Percentiles rank a stretch among this genome's conserved stretches.
phyloP scores from a whole-genome alignment of 495 filamentous ascomycete species.

The Friedmanniomyces endolithicus region DNA sequence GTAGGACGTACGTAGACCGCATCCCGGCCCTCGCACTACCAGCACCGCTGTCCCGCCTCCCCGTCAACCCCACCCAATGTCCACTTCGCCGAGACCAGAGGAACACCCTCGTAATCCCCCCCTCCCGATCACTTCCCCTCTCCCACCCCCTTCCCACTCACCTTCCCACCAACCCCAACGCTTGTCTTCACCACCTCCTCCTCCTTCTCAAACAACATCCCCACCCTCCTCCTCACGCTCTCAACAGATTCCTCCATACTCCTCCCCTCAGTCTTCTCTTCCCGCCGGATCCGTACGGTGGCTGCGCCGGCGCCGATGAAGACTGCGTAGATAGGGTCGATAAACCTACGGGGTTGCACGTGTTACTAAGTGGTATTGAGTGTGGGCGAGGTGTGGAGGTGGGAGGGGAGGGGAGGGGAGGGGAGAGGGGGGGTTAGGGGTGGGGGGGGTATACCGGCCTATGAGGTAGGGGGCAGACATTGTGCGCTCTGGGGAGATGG shows the following conservation, averaged over 20 bases:
- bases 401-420: neutral
- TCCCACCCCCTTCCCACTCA: neutral
- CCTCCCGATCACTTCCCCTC: neutral
- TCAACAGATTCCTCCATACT: constrained; percentile 41
- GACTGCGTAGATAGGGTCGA: constrained; percentile 79
- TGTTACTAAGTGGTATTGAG: too few species aligned
- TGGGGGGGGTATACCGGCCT: constrained; percentile 15
- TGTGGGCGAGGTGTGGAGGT: neutral
- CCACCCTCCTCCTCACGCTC: constrained; percentile 31
- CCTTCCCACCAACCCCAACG: neutral
- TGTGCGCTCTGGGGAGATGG: too few species aligned
- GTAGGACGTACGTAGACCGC: too few species aligned
- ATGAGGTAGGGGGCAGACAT: constrained; percentile 24
- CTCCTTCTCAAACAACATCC: constrained; percentile 18
- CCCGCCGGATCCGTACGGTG: constrained; percentile 61
- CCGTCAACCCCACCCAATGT: too few species aligned
- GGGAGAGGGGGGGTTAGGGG: neutral
- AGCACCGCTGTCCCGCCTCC: too few species aligned
- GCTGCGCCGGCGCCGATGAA: constrained; percentile 59
- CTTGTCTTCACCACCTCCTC: too few species aligned
- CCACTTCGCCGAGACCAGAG: too few species aligned
- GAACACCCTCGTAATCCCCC: too few species aligned
- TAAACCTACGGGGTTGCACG: constrained; percentile 39
- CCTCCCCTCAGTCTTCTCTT: constrained; percentile 60
- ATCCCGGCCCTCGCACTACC: too few species aligned